These are phyloP conservation scores for Mrakia blollopis DNA, from an alignment of 768 basidiomycete species.

Conservation along the genomic window DNA sequence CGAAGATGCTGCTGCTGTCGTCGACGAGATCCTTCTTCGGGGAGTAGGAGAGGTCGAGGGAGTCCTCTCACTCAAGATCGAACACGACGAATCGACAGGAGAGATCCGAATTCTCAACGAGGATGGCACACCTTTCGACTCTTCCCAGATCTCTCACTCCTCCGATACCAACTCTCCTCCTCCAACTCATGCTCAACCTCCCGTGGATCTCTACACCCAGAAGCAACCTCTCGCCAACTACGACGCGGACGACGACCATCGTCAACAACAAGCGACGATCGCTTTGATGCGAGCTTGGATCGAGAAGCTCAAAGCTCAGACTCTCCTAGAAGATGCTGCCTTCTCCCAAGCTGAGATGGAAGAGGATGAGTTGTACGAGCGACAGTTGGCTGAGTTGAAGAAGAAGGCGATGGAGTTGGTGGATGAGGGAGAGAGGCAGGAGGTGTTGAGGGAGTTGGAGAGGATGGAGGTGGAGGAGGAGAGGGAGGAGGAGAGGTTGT, in stretches of 20 bases:
- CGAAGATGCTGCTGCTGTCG: background rate
- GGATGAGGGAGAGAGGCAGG: background rate
- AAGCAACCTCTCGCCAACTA: too few species aligned
- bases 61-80: background rate
- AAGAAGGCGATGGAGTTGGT: background rate
- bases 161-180: too few species aligned
- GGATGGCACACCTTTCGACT: background rate
- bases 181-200: background rate
- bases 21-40: background rate
- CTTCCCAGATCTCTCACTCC: background rate
- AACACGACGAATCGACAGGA: background rate
- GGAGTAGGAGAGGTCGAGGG: background rate
- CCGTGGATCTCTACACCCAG: too few species aligned
- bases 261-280: too few species aligned
- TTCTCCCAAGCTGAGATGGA: background rate
- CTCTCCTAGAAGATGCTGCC: background rate
- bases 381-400: background rate
- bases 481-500: background rate
- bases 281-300: background rate
- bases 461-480: conserved; percentile 7
- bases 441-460: background rate
- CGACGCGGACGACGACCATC: too few species aligned
- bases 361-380: background rate
- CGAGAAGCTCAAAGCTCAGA: background rate
- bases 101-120: background rate